Conservation (phyloP, 257 asterid species). For the Asclepias syriaca region DNA sequence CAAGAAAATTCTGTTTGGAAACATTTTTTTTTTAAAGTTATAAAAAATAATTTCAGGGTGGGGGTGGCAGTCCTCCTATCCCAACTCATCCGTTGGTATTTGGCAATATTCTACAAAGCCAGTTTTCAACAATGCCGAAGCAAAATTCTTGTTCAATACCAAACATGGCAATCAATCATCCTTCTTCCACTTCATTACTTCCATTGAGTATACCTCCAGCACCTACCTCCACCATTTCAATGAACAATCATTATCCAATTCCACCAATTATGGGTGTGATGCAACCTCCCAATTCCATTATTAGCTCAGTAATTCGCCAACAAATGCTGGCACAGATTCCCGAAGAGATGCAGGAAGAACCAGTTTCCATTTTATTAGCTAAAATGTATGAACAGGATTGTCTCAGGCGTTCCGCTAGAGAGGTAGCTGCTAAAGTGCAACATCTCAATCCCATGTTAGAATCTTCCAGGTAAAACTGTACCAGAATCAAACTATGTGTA, state of each 20-base stretch:
- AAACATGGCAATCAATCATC: background rate
- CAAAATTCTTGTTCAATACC: background rate
- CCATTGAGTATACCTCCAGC: background rate
- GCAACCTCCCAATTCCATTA: background rate
- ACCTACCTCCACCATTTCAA: background rate
- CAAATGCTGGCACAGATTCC: background rate
- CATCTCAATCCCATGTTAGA: background rate
- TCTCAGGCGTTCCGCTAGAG: background rate
- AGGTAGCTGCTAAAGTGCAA: constrained; percentile 5
- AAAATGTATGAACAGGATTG: constrained; percentile 7
- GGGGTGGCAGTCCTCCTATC: too few relatives aligned
- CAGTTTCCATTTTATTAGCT: background rate
- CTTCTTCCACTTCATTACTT: background rate
- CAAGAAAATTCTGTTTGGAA: background rate
- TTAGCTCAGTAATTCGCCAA: background rate
- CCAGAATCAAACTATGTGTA: too few relatives aligned
- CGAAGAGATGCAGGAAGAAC: background rate
- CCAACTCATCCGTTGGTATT: background rate
- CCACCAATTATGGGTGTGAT: background rate
- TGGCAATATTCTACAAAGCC: background rate
- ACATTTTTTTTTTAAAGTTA: too few relatives aligned
- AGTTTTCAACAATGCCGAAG: background rate
- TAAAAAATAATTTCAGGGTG: background rate
- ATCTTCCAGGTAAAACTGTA: constrained; percentile 8
- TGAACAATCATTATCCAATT: background rate